phyloP scores from a whole-genome alignment of 345 rosid genomes.

The Schrenkiella parvula region DNA sequence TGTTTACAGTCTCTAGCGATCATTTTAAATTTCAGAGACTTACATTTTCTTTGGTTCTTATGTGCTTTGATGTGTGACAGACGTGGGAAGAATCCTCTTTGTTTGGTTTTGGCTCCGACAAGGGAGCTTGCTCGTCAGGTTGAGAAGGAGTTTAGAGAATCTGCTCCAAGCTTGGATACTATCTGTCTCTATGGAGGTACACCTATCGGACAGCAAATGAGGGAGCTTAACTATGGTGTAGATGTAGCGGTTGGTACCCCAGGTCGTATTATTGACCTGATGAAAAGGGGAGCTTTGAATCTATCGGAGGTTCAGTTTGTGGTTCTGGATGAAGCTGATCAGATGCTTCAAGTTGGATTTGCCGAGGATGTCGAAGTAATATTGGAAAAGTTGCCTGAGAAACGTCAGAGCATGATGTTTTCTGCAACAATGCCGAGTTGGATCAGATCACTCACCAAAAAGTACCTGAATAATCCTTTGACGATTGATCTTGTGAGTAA shows the following conservation, averaged over 20 bases:
- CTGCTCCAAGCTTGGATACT: conserved; percentile 74
- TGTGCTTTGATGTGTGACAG: too few species aligned
- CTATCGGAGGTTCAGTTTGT: background rate
- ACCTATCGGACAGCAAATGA: conserved; percentile 60
- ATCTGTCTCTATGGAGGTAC: conserved; percentile 89
- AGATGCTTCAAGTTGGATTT: background rate
- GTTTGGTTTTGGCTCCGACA: conserved; percentile 22
- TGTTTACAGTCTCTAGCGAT: too few species aligned
- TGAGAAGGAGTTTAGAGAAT: conserved; percentile 69
- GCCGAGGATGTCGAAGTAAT: background rate
- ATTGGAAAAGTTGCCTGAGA: background rate
- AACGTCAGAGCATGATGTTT: too few species aligned
- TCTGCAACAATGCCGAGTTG: too few species aligned
- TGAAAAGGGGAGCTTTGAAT: background rate
- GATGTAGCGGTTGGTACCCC: background rate
- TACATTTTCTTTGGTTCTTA: too few species aligned
- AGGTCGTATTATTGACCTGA: background rate
- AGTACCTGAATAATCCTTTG: too few species aligned
- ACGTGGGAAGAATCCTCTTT: too few species aligned
- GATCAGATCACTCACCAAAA: too few species aligned
- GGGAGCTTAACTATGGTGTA: too few species aligned
- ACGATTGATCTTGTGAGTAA: too few species aligned
- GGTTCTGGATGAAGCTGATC: background rate
- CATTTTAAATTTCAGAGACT: too few species aligned
- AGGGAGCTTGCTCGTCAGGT: conserved; percentile 92